phyloP scores from a whole-genome alignment of 331 rosid species.

The Dryas integrifolia region DNA sequence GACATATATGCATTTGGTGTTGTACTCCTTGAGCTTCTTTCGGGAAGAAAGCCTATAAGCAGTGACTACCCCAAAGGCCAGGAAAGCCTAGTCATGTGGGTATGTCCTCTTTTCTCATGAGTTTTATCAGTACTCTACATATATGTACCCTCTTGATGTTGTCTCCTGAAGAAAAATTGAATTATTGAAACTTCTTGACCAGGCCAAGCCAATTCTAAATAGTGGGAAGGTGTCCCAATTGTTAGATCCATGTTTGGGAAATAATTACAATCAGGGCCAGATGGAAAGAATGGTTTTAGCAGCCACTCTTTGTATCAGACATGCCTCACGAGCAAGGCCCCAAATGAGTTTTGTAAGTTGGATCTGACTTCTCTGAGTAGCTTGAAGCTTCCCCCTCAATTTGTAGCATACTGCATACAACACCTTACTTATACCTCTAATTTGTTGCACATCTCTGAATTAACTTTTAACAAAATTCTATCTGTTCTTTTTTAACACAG shows the following conservation, averaged over 20 bases:
- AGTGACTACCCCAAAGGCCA: slow-evolving; percentile 75
- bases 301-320: slow-evolving; percentile 82
- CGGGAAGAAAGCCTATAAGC: slow-evolving; percentile 90
- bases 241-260: slow-evolving; percentile 70
- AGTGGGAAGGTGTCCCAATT: slow-evolving; percentile 64
- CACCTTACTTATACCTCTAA: too few species aligned
- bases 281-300: slow-evolving; percentile 84
- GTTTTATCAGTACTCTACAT: slow-evolving; percentile 1
- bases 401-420: not conserved
- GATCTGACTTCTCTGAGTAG: slow-evolving; percentile 21
- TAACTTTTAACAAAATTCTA: not conserved
- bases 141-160: slow-evolving; percentile 10
- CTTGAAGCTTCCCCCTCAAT: not conserved
- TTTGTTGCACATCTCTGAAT: not conserved
- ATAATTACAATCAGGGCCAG: slow-evolving; percentile 54
- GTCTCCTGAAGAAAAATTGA: slow-evolving; percentile 14
- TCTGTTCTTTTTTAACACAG: slow-evolving; percentile 41
- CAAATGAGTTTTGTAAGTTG: slow-evolving; percentile 78
- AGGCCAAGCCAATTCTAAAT: slow-evolving; percentile 83
- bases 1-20: slow-evolving; percentile 93
- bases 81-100: slow-evolving; percentile 98
- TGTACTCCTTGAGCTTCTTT: slow-evolving; percentile 89
- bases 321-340: slow-evolving; percentile 87
- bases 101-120: slow-evolving; percentile 39
- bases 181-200: slow-evolving; percentile 28